Percentiles rank a stretch among this genome's conserved stretches.
phyloP scores from a whole-genome alignment of 1,284 basidiomycete species.

The Flammula alnicola region DNA sequence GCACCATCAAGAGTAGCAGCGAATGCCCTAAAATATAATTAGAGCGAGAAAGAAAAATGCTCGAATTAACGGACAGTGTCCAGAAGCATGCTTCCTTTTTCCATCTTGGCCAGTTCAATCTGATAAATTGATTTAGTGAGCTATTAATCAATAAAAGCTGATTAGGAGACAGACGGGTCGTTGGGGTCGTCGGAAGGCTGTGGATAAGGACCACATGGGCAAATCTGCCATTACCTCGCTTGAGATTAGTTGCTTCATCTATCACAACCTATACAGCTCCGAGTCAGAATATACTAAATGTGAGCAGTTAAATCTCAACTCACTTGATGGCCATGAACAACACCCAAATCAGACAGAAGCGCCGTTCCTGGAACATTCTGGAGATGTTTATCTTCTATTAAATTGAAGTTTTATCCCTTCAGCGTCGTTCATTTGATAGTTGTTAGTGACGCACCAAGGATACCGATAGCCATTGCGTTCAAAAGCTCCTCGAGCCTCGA shows the following conservation, averaged over 20 bases:
- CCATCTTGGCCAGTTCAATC: constrained; percentile 50
- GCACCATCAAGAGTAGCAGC: constrained; percentile 48
- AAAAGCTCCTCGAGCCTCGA: background rate
- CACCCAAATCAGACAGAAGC: constrained; percentile 43
- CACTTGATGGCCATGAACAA: constrained; percentile 42
- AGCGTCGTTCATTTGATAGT: background rate
- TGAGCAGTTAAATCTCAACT: background rate
- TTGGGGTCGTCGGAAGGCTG: constrained; percentile 50
- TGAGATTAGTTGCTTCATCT: constrained; percentile 38
- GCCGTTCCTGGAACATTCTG: constrained; percentile 46
- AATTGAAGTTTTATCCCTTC: background rate
- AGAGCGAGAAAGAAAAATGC: background rate
- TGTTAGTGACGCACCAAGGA: constrained; percentile 35
- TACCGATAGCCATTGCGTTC: constrained; percentile 41
- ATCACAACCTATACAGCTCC: constrained; percentile 27
- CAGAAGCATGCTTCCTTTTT: constrained; percentile 51
- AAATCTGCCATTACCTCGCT: constrained; percentile 43
- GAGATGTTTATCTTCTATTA: constrained; percentile 39
- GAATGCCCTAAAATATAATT: constrained; percentile 34
- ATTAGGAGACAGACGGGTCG: constrained; percentile 39
- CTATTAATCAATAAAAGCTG: background rate
- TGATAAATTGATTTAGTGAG: constrained; percentile 17
- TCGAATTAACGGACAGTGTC: constrained; percentile 36
- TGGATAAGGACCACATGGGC: constrained; percentile 46
- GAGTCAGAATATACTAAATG: background rate